These are phyloP conservation scores for Gossypioides kirkii DNA, from an alignment of 345 rosid species.

Conservation along the genomic window DNA sequence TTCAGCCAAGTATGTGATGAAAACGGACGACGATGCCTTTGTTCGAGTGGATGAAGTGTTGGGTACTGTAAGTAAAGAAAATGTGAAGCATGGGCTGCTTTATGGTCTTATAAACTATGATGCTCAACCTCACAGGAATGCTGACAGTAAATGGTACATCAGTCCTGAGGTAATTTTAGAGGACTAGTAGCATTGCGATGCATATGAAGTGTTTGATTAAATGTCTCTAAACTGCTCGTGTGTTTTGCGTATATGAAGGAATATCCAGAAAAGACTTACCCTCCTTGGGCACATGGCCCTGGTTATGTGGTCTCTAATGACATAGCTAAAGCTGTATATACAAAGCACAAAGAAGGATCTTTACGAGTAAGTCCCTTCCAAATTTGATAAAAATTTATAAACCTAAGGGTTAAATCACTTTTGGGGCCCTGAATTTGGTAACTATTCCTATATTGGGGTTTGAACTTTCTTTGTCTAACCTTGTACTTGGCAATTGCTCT, in stretches of 20 bases:
- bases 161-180: conserved; percentile 61
- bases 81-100: conserved; percentile 57
- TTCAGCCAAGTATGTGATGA: conserved; percentile 81
- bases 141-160: conserved; percentile 94
- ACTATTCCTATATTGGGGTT: no score
- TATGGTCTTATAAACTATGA: conserved; percentile 86
- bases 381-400: neutral
- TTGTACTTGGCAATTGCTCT: rapidly evolving
- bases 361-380: conserved; percentile 45
- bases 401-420: no score
- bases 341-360: conserved; percentile 46
- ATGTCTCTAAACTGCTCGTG: neutral
- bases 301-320: conserved; percentile 79
- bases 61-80: conserved; percentile 50
- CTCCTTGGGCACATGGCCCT: conserved; percentile 97
- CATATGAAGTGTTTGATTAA: no score
- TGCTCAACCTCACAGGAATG: conserved; percentile 73
- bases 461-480: no score
- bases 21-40: conserved; percentile 98
- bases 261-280: conserved; percentile 70
- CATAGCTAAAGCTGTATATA: conserved; percentile 64
- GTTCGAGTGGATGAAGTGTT: conserved; percentile 87
- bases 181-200: no score
- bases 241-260: conserved; percentile 42
- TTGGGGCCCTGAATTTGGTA: no score